These are phyloP conservation scores for Phalaenopsis aphrodite DNA, from an alignment of 106 monocot species.

Conservation along the genomic window DNA sequence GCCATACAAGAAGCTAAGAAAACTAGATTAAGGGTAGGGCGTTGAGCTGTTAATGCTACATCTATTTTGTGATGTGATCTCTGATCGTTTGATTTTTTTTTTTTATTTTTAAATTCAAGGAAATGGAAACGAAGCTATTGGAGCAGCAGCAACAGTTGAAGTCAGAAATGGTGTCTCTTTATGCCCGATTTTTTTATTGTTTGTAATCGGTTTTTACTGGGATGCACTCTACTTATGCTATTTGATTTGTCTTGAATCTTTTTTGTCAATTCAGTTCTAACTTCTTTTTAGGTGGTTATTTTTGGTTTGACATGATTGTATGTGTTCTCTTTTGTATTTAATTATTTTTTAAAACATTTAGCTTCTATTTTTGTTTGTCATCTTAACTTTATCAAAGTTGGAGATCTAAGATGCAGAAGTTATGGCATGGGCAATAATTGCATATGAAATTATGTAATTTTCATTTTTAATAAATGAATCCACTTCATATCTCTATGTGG, in stretches of 20 bases:
- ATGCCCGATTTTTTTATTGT: background rate
- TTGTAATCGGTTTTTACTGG: background rate
- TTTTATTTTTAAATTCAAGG: slow-evolving; percentile 30
- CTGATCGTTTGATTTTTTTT: slow-evolving; percentile 6
- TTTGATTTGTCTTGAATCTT: background rate
- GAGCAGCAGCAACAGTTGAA: slow-evolving; percentile 73
- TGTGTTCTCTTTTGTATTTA: background rate
- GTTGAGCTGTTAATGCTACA: background rate
- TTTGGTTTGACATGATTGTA: background rate
- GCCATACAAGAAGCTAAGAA: slow-evolving; percentile 88
- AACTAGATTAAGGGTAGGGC: slow-evolving; percentile 53
- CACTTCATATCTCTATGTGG: too few relatives aligned
- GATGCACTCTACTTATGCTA: background rate
- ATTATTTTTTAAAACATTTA: background rate
- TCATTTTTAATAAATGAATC: too few relatives aligned
- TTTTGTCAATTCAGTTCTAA: background rate
- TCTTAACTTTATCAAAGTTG: background rate
- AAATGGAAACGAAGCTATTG: slow-evolving; percentile 76
- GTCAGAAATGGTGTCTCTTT: slow-evolving; percentile 60
- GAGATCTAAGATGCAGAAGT: too few relatives aligned
- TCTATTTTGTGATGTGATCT: background rate
- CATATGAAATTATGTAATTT: too few relatives aligned
- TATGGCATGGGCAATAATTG: too few relatives aligned
- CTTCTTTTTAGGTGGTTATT: background rate
- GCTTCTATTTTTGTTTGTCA: background rate